Evolutionary conservation across 768 basidiomycete genomes (phyloP), one percentile per base, ranked within the genome.

Genomic region (Kwoniella newhampshirensis): DNA sequence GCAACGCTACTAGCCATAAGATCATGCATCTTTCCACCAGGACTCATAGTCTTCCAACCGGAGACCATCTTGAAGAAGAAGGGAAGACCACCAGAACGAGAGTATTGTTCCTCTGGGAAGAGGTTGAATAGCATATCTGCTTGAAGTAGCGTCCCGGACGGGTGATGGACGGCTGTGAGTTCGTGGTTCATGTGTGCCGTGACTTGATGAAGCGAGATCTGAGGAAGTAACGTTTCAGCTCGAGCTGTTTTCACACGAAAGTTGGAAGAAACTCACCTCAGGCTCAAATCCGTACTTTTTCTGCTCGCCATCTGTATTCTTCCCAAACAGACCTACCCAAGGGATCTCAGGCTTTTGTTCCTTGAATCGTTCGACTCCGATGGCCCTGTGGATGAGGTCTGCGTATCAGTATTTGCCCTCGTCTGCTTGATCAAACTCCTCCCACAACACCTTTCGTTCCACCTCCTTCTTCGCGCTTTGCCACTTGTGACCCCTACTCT

Each of bases 111-210:
- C 1, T 73, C 85, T 3, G 83, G 79, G 0, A 90, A 89, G 12
- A 93, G 78, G 77, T 92, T 92, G 79, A 90, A 83, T 2, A 93
- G 74, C 41, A 93, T 78, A 74, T 96, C 91, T 1, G 88, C 91
- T 73, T 87, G 80, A 43, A 93, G 82, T 42, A 93, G 78, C 0
- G 86, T 83, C 71, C 84, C 87, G 13, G 85, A 86, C 0, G 82
- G 78, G 12, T 79, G 76, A 68, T 94, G 91, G 57, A 87, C 82
- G 76, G 89, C 91, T 0, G 89, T 88, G 13, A 92, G 83, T 51
- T 93, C 91, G 69, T 88, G 87, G 70, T 88, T 89, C 59, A 77
- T 57, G 48, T 78, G 77, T 2, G 74, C 63, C 1, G 88, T 88
- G 67, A 86, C 87, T 64, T 85, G 86, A 56, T 45, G 67, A 1